Conservation (phyloP, 2,329 filamentous ascomycete genomes). For the Pyrenochaeta sp. region DNA sequence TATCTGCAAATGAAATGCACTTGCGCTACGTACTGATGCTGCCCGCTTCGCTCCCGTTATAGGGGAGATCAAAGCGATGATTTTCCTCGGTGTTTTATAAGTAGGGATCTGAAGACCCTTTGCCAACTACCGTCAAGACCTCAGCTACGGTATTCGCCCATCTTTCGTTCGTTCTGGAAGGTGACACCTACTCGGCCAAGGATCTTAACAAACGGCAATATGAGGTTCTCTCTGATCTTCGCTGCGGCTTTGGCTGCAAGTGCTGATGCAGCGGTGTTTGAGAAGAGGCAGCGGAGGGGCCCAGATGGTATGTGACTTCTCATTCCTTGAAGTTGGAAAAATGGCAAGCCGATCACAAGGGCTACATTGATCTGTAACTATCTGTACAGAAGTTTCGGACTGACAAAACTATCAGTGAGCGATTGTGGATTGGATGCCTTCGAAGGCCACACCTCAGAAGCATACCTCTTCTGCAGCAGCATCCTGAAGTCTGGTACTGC, state of each 20-base stretch:
- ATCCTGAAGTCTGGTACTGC: constrained; percentile 35
- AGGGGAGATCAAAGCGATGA: constrained; percentile 4
- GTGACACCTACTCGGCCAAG: constrained; percentile 2
- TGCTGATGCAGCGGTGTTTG: constrained; percentile 26
- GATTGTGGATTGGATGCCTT: constrained; percentile 41
- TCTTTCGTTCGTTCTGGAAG: constrained; percentile 1
- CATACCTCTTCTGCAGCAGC: constrained; percentile 38
- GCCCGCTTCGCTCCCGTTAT: constrained; percentile 11
- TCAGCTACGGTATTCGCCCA: constrained; percentile 9
- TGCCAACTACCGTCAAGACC: constrained; percentile 6
- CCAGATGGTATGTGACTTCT: constrained; percentile 32
- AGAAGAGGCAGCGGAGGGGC: constrained; percentile 27
- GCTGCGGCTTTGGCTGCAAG: constrained; percentile 32
- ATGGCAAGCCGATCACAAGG: no score
- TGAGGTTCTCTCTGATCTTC: constrained; percentile 32
- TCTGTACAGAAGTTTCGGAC: not conserved
- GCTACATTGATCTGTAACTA: no score
- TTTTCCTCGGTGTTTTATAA: constrained; percentile 26
- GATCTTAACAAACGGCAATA: constrained; percentile 14
- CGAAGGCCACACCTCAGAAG: constrained; percentile 38
- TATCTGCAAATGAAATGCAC: constrained; percentile 41
- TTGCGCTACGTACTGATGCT: constrained; percentile 22
- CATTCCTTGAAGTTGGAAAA: constrained; percentile 1
- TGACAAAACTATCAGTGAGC: constrained; percentile 20
- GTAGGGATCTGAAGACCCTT: constrained; percentile 21